Base-by-base conservation (phyloP, 2,329 filamentous ascomycete genomes). In the Thielaviopsis ethacetica region DNA sequence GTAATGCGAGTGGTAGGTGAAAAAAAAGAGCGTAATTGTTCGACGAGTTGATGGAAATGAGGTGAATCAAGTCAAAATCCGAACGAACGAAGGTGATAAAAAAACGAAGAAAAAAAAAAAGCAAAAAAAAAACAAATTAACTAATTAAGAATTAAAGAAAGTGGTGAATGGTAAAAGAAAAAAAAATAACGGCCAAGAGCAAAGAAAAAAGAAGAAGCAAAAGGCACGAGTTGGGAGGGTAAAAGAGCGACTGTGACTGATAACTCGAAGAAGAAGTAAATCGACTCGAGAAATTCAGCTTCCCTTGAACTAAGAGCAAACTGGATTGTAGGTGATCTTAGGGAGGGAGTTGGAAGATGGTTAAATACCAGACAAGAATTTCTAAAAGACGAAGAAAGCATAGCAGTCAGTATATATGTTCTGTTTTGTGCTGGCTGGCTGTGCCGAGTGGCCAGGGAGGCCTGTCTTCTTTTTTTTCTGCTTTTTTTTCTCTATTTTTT, bases 41-140 rank as follows among this genome's bases (percentile, higher is more conserved):
- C 75, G 69, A 74, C 77, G 69, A 68, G 74, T 72, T 68, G 41
- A 53, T 68, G 41, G 54, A 61, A 52, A 27, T 52, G 55, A 58
- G 55, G 26, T 58, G 7, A 61, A 58, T 58, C 59, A 61, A 54
- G 53, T 47, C 51, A 53, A 51, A 50, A 51, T 57, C 55, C 47
- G 47, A 51, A 58, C 21, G 30, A 44, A 54, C 38, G 21, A n/a
- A 15, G 22, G 34, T 51, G 58, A 55, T 41, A 51, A 54, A 50
- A 26, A 12, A 47, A 49, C 19, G 51, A 52, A 55, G 44, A 50
- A 57, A 55, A 54, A 58, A 49, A 52, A 55, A 22, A 53, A 44
- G 19, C 34, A 54, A 59, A 27, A 24, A 51, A 34, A 49, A 49
- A 54, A 51, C 51, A 30, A 41, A 59, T 59, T 59, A 61, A 56